Conservation (phyloP, 371 early-diverging fungal species). For the Smittium culicis region DNA sequence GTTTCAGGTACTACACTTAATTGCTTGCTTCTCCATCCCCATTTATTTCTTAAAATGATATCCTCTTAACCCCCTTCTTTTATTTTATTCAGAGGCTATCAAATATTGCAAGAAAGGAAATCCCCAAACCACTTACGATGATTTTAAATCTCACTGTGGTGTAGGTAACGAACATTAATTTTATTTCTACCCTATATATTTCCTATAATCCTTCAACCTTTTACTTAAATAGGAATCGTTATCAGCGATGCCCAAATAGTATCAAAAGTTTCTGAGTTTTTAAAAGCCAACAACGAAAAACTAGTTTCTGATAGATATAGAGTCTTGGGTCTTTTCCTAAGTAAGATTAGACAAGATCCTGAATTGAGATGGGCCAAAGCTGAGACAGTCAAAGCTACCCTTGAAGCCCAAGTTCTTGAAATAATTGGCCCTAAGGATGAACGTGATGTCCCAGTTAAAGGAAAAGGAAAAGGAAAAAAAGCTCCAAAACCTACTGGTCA, state of each 20-base stretch:
- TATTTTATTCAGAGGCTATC: constrained; percentile 50
- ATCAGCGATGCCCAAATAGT: constrained; percentile 57
- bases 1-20: constrained; percentile 43
- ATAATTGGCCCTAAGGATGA: constrained; percentile 90
- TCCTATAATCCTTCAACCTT: neutral
- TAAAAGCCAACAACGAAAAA: constrained; percentile 50
- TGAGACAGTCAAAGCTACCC: constrained; percentile 62
- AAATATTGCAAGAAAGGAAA: constrained; percentile 56
- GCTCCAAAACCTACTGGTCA: constrained; percentile 36
- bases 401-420: constrained; percentile 71
- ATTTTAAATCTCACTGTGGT: constrained; percentile 72
- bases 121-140: constrained; percentile 40
- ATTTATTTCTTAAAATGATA: neutral
- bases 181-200: neutral
- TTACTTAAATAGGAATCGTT: constrained; percentile 41
- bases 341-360: constrained; percentile 47
- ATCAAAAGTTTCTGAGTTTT: constrained; percentile 37
- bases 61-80: neutral
- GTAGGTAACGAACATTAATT: constrained; percentile 39
- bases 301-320: constrained; percentile 72
- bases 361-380: constrained; percentile 83
- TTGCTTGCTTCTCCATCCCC: too few species aligned
- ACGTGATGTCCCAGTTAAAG: constrained; percentile 65
- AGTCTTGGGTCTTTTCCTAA: constrained; percentile 58
- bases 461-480: constrained; percentile 34